Evolutionary conservation across 495 filamentous ascomycete genomes (phyloP).

Genomic region (Xylaria castorea): DNA sequence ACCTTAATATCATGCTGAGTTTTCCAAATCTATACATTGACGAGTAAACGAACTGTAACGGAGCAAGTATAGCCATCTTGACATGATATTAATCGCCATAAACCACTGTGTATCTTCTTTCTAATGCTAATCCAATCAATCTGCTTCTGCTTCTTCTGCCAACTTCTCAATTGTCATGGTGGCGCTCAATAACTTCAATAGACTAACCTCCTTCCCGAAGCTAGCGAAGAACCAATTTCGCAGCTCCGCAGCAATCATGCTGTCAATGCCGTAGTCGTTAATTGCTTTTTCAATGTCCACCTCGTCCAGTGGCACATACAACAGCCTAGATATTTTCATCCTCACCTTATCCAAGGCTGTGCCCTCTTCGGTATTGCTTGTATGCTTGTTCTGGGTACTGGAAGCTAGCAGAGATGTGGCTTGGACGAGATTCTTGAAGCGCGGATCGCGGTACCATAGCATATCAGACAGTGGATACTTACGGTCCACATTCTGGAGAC

Average conservation of each 20-base stretch:
- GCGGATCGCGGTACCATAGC: slow-evolving; percentile 17
- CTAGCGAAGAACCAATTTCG: slow-evolving; percentile 10
- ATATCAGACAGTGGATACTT: slow-evolving; percentile 6
- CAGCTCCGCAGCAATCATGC: slow-evolving; percentile 7
- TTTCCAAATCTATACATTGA: too few species aligned
- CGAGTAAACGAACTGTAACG: too few species aligned
- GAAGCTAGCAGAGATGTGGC: neutral
- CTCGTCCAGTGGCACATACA: neutral
- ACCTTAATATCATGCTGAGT: too few species aligned
- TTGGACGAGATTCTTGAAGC: slow-evolving; percentile 13
- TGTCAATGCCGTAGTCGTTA: slow-evolving; percentile 12
- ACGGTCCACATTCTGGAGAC: slow-evolving; percentile 2
- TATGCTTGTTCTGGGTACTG: neutral
- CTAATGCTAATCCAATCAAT: neutral
- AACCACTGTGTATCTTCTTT: too few species aligned
- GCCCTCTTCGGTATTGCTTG: neutral
- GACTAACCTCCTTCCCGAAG: slow-evolving; percentile 3
- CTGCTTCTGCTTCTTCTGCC: neutral
- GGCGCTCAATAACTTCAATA: slow-evolving; percentile 4
- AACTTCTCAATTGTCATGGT: slow-evolving; percentile 13
- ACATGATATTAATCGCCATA: too few species aligned
- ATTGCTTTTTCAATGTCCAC: neutral
- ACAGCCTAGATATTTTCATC: slow-evolving; percentile 1
- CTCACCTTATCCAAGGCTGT: neutral
- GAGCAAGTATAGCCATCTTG: too few species aligned